Base-by-base conservation (phyloP, 1,284 basidiomycete species). In the Testicularia cyperi region DNA sequence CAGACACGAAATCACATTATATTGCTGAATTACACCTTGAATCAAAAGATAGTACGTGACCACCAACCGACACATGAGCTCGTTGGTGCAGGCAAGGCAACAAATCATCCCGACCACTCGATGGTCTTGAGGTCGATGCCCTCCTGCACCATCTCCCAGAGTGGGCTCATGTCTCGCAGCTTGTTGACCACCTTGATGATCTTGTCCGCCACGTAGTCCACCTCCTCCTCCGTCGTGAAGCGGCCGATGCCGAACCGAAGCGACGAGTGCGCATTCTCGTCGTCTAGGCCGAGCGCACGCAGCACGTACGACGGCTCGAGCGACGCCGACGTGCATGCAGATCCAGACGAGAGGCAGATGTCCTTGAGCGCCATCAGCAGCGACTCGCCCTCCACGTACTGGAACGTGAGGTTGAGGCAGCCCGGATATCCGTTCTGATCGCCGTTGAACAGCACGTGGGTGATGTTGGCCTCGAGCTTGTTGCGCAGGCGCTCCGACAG, bases 261-360 rank as follows among this genome's bases (percentile, higher is more conserved):
- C 14, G 91, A 95, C 10, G 92, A 97, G 78, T 99, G 95, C 0
- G 95, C 95, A 88, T 97, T 96, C 74, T 97, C 95, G 78, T 99
- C 95, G 22, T 92, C 89, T 80, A 60, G 71, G 83, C 88, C 94
- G 29, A 99, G 83, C 2, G 95, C 95, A 51, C 95, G 87, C 21
- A 99, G 84, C 10, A 99, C 95, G 76, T 99, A 99, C 25, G 92
- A 96, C 6, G 95, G 95, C 78, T 99, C 95, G 40, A 99, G 82
- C 13, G 94, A 97, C 2, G 95, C 95, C 0, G 92, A 97, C 13
- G 95, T 99, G 74, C 95, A 99, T 9, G 95, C 95, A 69, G 91
- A 95, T 37, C 95, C 95, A 2, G 94, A 97, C 12, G 94, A 97
- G 25, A 99, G 82, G 5, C 95, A 95, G 52, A 98, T 88, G 74